phyloP scores from a whole-genome alignment of 2,329 filamentous ascomycete genomes.

The Didymosphaeria variabile region DNA sequence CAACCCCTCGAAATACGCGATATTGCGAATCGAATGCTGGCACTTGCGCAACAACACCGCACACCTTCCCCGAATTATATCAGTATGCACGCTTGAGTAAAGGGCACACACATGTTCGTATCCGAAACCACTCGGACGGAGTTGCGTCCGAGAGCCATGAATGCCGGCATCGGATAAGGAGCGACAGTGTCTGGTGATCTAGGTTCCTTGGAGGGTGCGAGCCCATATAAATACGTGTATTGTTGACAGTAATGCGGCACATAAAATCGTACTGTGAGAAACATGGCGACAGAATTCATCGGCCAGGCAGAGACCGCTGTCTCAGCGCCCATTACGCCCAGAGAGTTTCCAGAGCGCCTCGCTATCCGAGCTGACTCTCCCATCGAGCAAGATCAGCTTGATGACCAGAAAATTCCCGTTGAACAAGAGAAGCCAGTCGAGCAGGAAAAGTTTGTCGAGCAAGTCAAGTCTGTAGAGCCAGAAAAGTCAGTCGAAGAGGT shows the following conservation, averaged over 20 bases:
- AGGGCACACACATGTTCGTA: not conserved
- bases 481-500: not conserved
- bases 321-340: not conserved
- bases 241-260: not conserved
- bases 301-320: not conserved
- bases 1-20: slow-evolving; percentile 8
- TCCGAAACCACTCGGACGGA: not conserved
- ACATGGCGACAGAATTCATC: slow-evolving; percentile 7
- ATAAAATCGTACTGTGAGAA: not conserved
- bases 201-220: not conserved
- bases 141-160: not conserved
- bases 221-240: not conserved
- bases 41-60: slow-evolving; percentile 8
- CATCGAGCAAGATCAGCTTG: not conserved
- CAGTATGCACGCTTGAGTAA: not conserved
- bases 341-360: not conserved
- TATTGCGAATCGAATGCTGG: slow-evolving; percentile 11
- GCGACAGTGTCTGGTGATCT: slow-evolving; percentile 2
- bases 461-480: not conserved
- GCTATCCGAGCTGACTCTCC: slow-evolving; percentile 2
- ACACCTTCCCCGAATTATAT: not conserved
- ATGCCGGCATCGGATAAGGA: not conserved
- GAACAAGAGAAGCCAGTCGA: not conserved
- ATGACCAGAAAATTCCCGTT: not conserved
- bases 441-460: not conserved